Conservation (phyloP, 192 early-diverging fungal species). For the Backusella westeae region DNA sequence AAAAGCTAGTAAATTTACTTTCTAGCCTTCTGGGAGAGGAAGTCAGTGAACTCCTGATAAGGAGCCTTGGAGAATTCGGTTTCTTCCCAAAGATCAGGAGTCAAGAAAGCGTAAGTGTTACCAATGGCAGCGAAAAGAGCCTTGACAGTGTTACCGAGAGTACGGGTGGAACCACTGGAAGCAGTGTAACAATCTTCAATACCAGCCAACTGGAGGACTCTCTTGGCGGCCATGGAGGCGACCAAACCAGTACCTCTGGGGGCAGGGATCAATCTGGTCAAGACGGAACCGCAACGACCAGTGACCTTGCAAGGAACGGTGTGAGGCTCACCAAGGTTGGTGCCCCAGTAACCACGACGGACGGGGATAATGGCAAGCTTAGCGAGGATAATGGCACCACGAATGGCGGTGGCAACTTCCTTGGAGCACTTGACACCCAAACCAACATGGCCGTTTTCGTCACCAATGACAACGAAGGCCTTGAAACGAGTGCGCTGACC, state of each 20-base stretch:
- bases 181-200: constrained; percentile 97
- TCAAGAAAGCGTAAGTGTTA: constrained; percentile 96
- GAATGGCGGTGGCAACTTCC: constrained; percentile 98
- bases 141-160: constrained; percentile 99
- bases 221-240: constrained; percentile 94
- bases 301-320: constrained; percentile 98
- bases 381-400: constrained; percentile 98
- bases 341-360: constrained; percentile 98
- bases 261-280: constrained; percentile 92
- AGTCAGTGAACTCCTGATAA: constrained; percentile 19
- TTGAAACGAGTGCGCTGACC: constrained; percentile 99
- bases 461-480: constrained; percentile 99
- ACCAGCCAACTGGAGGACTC: constrained; percentile 95
- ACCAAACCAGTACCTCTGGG: constrained; percentile 99
- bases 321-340: constrained; percentile 94
- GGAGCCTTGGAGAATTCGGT: constrained; percentile 65
- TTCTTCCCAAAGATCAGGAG: constrained; percentile 95
- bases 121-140: constrained; percentile 95
- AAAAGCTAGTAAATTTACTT: constrained; percentile 16
- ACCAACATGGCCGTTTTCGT: constrained; percentile 97
- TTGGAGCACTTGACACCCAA: constrained; percentile 99
- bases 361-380: constrained; percentile 98
- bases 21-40: constrained; percentile 45
- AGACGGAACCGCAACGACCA: constrained; percentile 93
- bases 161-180: constrained; percentile 94